Conservation (phyloP, 2,329 filamentous ascomycete genomes). For the Monascus ruber region DNA sequence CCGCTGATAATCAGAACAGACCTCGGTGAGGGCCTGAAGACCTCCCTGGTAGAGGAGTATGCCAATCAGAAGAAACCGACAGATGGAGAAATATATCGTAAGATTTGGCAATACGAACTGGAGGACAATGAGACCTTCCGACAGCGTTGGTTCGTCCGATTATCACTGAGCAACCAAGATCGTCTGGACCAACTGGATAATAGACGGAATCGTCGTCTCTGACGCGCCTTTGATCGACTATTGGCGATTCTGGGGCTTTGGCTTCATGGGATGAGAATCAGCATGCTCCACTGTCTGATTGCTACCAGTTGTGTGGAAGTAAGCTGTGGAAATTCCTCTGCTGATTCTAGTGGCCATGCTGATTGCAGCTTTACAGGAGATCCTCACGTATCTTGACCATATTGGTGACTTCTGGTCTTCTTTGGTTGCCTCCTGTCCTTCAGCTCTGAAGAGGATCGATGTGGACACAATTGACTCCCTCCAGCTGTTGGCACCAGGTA, state of each 20-base stretch:
- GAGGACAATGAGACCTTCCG: constrained; percentile 5
- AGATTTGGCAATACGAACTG: constrained; percentile 14
- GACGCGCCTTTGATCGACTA: constrained; percentile 20
- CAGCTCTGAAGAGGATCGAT: constrained; percentile 17
- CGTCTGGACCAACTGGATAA: constrained; percentile 4
- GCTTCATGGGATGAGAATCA: constrained; percentile 17
- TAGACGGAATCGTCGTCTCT: constrained; percentile 1
- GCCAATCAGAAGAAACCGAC: constrained; percentile 14
- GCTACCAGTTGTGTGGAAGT: constrained; percentile 18
- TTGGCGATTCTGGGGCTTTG: constrained; percentile 20
- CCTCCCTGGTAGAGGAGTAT: constrained; percentile 18
- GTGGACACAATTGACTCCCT: constrained; percentile 19
- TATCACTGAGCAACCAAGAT: constrained; percentile 9
- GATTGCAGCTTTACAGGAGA: constrained; percentile 10
- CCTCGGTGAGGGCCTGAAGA: constrained; percentile 12
- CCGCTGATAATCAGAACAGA: constrained; percentile 4
- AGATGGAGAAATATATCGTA: constrained; percentile 19
- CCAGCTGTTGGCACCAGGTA: constrained; percentile 19
- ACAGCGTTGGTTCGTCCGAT: constrained; percentile 5
- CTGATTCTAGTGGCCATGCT: neutral
- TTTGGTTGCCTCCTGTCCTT: constrained; percentile 15
- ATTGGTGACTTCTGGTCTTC: constrained; percentile 22
- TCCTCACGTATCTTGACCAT: constrained; percentile 20
- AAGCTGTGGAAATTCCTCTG: no score
- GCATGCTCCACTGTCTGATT: constrained; percentile 16